Conservation (phyloP, 192 early-diverging fungal species). For the Linnemannia exigua region DNA sequence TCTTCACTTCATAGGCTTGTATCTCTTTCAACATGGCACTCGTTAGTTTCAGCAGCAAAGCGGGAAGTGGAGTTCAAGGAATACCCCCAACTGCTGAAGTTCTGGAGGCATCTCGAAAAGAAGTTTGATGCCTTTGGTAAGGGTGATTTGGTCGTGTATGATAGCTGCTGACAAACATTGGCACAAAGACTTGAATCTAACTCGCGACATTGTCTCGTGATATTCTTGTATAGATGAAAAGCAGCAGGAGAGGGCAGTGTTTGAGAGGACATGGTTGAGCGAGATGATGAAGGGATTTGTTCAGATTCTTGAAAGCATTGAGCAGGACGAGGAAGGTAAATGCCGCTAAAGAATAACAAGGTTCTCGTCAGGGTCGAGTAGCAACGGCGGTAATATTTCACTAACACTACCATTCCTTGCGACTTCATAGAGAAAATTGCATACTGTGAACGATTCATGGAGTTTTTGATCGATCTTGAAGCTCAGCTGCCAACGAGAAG, state of each 20-base stretch:
- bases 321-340: constrained; percentile 62
- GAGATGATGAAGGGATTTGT: constrained; percentile 77
- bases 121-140: constrained; percentile 65
- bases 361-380: not conserved
- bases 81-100: constrained; percentile 72
- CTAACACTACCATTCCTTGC: constrained; percentile 10
- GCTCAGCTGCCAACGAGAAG: constrained; percentile 95
- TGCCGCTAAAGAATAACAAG: not conserved
- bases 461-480: constrained; percentile 90
- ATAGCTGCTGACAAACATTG: not conserved
- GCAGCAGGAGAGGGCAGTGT: constrained; percentile 66
- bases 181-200: not conserved
- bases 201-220: not conserved
- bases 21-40: constrained; percentile 82
- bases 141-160: not conserved
- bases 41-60: constrained; percentile 62
- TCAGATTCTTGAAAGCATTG: constrained; percentile 67
- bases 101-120: constrained; percentile 76
- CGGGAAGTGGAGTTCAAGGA: constrained; percentile 73
- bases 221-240: constrained; percentile 43
- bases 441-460: constrained; percentile 82
- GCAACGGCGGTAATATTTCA: no score
- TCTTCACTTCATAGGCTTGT: constrained; percentile 65
- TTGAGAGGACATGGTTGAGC: constrained; percentile 78
- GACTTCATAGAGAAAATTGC: constrained; percentile 60